Evolutionary conservation across 495 filamentous ascomycete genomes (phyloP), one percentile per base, ranked within the genome.

Genomic region (Aspergillus panamensis): DNA sequence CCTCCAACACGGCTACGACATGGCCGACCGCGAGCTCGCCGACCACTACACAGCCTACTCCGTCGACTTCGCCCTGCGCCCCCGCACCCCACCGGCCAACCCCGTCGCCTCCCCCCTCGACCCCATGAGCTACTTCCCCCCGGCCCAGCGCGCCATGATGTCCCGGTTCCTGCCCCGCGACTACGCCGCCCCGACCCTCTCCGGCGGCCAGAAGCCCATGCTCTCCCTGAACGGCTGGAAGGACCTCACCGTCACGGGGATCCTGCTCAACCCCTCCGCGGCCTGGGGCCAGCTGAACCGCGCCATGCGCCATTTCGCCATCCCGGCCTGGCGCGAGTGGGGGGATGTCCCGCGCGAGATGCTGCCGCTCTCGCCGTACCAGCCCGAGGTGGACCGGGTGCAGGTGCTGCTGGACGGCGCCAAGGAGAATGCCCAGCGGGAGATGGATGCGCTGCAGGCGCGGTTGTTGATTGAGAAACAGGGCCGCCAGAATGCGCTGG

Each of bases 61-160:
- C 21, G 35, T 51, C 55, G 55, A 57, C 47, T 57, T 57, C 55
- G 13, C 55, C 37, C 55, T 57, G 0, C 55, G 37, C 25, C 55
- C 55, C 0, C 55, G 55, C 20, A 51, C 47, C 21, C 47, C 54
- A 8, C 35, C 33, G 0, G 0, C 35, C 25, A 40, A 31, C n/a
- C 35, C 54, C 0, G 32, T 10, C 0, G 6, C 1, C 10, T 16
- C 13, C 33, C 35, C 37, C 8, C 29, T 45, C 16, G 20, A 51
- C 35, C 37, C 47, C 3, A 25, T 51, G 21, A 43, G 25, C 43
- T 51, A 49, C 45, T 16, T 57, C 45, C 35, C 47, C 2, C 10
- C 47, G 33, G 4, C 54, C 19, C 54, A 51, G 5, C 45, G 32
- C 20, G 13, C 33, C 19, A 32, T 2, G 8, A 7, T 56, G 31